phyloP scores from a whole-genome alignment of 1,284 basidiomycete genomes.

The Rhodotorula sp. region DNA sequence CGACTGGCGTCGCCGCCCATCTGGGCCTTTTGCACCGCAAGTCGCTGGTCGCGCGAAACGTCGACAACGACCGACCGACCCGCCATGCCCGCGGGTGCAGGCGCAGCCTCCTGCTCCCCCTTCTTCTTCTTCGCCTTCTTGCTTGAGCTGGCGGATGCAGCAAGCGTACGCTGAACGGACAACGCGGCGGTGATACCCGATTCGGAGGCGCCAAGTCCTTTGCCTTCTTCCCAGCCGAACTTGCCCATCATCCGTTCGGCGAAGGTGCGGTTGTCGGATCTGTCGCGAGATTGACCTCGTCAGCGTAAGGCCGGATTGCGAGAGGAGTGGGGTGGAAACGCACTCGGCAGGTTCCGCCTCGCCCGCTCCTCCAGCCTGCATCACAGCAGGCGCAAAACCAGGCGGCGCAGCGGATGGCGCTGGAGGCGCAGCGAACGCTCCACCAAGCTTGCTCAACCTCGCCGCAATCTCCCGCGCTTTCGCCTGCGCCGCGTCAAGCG shows the following conservation, averaged over 20 bases:
- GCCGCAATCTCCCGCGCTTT: constrained; percentile 45
- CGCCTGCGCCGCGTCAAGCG: constrained; percentile 44
- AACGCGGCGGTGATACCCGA: constrained; percentile 84
- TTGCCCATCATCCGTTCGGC: constrained; percentile 81
- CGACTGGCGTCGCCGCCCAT: constrained; percentile 78
- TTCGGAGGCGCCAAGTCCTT: constrained; percentile 79
- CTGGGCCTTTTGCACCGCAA: constrained; percentile 24
- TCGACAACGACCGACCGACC: constrained; percentile 22
- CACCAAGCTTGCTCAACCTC: constrained; percentile 37
- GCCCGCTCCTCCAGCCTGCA: background rate
- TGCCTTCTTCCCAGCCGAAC: constrained; percentile 90
- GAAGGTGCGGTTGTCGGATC: constrained; percentile 56
- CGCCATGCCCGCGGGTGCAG: constrained; percentile 18
- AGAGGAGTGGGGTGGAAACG: background rate
- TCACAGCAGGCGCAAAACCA: constrained; percentile 5
- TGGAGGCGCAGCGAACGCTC: constrained; percentile 13
- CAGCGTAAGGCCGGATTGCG: background rate
- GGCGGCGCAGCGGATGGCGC: background rate
- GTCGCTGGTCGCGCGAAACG: constrained; percentile 21
- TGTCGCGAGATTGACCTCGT: background rate
- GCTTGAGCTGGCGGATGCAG: background rate
- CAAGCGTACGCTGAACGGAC: constrained; percentile 10
- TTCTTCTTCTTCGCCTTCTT: constrained; percentile 9
- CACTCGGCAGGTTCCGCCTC: background rate
- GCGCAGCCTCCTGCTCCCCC: constrained; percentile 48